Evolutionary conservation across 129 eudicot genomes (phyloP).

Genomic region (Flaveria bidentis): DNA sequence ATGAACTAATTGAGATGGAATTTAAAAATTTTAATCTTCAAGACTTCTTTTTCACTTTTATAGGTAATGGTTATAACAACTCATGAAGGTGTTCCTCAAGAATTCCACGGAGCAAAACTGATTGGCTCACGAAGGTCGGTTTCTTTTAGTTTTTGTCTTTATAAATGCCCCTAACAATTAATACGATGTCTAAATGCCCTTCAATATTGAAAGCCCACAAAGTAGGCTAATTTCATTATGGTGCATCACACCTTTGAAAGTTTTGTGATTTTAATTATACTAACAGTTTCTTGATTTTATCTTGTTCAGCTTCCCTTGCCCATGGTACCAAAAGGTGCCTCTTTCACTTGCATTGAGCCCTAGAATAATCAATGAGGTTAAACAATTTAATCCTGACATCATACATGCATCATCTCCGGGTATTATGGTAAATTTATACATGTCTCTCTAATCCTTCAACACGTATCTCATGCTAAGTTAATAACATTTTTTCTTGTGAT

Average conservation of each 20-base stretch:
- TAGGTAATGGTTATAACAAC: conserved; percentile 97
- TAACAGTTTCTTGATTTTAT: conserved; percentile 25
- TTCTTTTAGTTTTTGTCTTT: not conserved
- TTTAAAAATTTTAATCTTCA: not conserved
- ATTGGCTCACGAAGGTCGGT: conserved; percentile 79
- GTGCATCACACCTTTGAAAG: not conserved
- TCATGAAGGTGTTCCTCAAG: conserved; percentile 94
- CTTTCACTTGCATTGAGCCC: conserved; percentile 98
- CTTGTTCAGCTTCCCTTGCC: conserved; percentile 80
- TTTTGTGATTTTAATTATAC: conserved; percentile 2
- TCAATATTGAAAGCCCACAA: not conserved
- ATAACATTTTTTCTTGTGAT: conserved; percentile 20
- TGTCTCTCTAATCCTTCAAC: not conserved
- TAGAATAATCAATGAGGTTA: conserved; percentile 89
- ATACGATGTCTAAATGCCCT: conserved; percentile 7
- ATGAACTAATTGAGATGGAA: conserved; percentile 9
- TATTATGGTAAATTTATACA: conserved; percentile 62
- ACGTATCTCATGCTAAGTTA: not conserved
- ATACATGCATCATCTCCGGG: conserved; percentile 99
- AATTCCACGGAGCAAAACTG: conserved; percentile 83
- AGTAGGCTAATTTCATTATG: not conserved
- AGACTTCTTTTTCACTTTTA: conserved; percentile 17
- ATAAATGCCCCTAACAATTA: not conserved
- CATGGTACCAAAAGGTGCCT: conserved; percentile 96
- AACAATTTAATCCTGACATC: conserved; percentile 89